These are phyloP conservation scores for Globisporangium rhizosaccharum DNA, from an alignment of 352 stramenopile genomes.

Conservation along the genomic window DNA sequence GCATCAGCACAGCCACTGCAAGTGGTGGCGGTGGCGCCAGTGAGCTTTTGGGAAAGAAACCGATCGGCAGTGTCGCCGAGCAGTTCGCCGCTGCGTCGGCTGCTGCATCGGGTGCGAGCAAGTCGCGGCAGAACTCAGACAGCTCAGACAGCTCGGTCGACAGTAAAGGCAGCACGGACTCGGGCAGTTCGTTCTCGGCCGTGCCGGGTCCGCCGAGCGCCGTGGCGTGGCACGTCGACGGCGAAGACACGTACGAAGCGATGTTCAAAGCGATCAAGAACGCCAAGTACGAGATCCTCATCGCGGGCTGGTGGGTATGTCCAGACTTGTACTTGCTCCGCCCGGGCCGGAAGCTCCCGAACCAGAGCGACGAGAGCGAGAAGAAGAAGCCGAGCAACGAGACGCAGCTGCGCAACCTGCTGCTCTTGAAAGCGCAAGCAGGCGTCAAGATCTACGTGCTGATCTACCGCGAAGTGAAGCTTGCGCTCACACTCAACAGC, in stretches of 20 bases:
- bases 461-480: conserved; percentile 88
- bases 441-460: conserved; percentile 89
- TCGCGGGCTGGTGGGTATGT: conserved; percentile 88
- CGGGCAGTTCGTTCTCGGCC: conserved; percentile 43
- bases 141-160: conserved; percentile 11
- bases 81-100: neutral
- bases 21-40: conserved; percentile 6
- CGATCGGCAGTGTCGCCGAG: conserved; percentile 22
- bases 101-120: neutral
- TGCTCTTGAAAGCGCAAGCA: conserved; percentile 73
- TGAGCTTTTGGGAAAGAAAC: conserved; percentile 19
- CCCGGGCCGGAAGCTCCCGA: conserved; percentile 46
- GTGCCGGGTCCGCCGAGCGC: conserved; percentile 39
- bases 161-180: conserved; percentile 60
- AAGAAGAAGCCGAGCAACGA: conserved; percentile 49
- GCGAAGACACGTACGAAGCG: conserved; percentile 79
- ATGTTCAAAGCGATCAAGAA: conserved; percentile 85
- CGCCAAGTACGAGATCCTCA: conserved; percentile 87
- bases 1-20: conserved; percentile 25
- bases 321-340: conserved; percentile 81
- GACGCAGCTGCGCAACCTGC: conserved; percentile 66
- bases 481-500: conserved; percentile 86
- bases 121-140: conserved; percentile 13
- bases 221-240: conserved; percentile 84
- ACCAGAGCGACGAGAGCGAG: conserved; percentile 15